Evolutionary conservation across 805 yeast species (phyloP).

Genomic region (Candida insectorum): DNA sequence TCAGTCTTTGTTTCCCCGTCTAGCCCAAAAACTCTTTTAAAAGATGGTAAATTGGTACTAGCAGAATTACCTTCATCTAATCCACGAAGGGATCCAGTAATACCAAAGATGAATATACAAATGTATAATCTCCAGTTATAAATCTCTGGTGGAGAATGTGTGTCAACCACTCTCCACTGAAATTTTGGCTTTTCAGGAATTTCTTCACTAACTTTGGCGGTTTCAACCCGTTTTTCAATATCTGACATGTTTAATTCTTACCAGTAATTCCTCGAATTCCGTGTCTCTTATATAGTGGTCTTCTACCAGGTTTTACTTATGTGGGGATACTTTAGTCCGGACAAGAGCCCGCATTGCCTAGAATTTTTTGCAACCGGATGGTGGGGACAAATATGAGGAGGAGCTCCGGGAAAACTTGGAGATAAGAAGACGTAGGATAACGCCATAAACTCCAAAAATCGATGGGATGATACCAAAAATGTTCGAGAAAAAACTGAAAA

Average conservation of each 20-base stretch:
- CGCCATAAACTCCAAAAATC: no score
- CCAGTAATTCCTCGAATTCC: not conserved
- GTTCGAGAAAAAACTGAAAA: no score
- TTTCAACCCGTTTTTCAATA: constrained; percentile 2
- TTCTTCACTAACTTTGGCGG: constrained; percentile 1
- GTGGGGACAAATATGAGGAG: no score
- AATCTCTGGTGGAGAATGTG: constrained; percentile 41
- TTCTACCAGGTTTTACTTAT: no score
- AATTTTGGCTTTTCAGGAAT: constrained; percentile 2
- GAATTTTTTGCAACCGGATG: no score
- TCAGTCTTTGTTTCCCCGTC: constrained; percentile 33
- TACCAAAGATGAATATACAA: constrained; percentile 49
- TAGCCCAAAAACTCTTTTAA: constrained; percentile 42
- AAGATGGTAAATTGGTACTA: constrained; percentile 46
- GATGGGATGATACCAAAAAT: no score
- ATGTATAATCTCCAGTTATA: constrained; percentile 45
- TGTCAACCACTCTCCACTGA: constrained; percentile 14
- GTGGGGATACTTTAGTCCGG: no score
- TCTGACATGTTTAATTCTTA: constrained; percentile 1
- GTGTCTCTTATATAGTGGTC: no score
- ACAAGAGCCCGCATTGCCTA: no score
- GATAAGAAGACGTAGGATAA: no score
- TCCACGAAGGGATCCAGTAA: constrained; percentile 56
- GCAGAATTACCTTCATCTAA: constrained; percentile 54
- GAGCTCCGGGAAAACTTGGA: no score